Percentiles rank a stretch among this genome's conserved stretches.
These are phyloP conservation scores for Kentomonas sorsogonicus DNA, from an alignment of 208 protist genomes.

Conservation along the genomic window DNA sequence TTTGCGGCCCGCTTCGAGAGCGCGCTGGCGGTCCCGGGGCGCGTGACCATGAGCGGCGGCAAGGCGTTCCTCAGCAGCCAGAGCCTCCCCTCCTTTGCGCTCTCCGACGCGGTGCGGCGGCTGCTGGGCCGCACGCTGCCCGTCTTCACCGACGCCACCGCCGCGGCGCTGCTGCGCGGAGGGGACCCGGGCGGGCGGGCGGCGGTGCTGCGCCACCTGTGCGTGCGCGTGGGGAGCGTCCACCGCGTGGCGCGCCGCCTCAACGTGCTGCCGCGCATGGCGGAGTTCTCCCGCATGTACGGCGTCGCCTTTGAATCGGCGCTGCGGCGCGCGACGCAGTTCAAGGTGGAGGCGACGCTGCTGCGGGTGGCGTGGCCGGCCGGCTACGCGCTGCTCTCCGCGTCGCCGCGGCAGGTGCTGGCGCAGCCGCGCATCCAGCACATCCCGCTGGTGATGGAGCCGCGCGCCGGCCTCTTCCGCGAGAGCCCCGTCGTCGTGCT, in stretches of 20 bases:
- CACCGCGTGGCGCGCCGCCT: conserved; percentile 58
- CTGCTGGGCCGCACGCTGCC: conserved; percentile 50
- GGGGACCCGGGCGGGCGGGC: neutral
- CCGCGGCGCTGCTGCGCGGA: conserved; percentile 29
- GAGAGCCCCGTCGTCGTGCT: conserved; percentile 96
- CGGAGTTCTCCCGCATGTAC: conserved; percentile 74
- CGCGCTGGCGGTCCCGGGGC: conserved; percentile 37
- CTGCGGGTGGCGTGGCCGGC: conserved; percentile 58
- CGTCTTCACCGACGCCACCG: conserved; percentile 52
- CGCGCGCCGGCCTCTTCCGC: conserved; percentile 55
- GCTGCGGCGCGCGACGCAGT: conserved; percentile 77
- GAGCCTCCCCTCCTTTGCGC: conserved; percentile 46
- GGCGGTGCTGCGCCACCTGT: conserved; percentile 44
- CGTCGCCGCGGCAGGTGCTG: conserved; percentile 46
- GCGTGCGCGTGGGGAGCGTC: conserved; percentile 26
- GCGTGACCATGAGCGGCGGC: conserved; percentile 56
- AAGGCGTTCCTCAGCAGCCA: conserved; percentile 55
- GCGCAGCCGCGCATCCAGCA: conserved; percentile 65
- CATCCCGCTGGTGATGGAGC: conserved; percentile 81
- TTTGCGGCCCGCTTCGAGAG: conserved; percentile 35
- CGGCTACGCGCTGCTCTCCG: conserved; percentile 67
- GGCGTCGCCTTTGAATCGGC: conserved; percentile 75
- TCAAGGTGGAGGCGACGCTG: conserved; percentile 80
- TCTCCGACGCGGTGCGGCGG: conserved; percentile 45
- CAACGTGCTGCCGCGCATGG: conserved; percentile 46